Conservation (phyloP, 768 basidiomycete species). For the Chlorophyllum brunneum region DNA sequence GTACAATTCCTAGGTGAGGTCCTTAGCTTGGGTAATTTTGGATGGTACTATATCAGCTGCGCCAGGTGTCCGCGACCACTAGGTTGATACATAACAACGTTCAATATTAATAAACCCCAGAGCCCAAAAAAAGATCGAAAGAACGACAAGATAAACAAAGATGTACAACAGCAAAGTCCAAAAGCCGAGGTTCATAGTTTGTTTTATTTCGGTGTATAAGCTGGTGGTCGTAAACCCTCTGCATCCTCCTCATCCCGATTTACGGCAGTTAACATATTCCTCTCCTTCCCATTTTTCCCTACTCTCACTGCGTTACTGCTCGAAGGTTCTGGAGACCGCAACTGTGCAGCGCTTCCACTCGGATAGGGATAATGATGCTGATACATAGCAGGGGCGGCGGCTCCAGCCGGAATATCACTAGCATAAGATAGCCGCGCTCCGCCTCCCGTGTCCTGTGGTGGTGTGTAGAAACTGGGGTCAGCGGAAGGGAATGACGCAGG, state of each 20-base stretch:
- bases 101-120: no score
- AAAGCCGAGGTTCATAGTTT: no score
- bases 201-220: slow-evolving; percentile 2
- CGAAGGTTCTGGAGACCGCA: neutral
- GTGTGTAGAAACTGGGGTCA: neutral
- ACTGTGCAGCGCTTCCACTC: neutral
- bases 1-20: no score
- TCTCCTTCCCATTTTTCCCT: neutral
- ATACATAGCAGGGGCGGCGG: neutral
- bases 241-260: neutral
- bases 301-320: neutral
- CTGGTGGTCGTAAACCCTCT: neutral
- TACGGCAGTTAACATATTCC: neutral
- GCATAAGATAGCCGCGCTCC: neutral
- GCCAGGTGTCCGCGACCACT: no score
- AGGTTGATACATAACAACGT: no score
- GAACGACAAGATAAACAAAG: neutral
- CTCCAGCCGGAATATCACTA: neutral
- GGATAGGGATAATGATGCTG: neutral
- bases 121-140: no score
- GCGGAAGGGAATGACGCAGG: neutral
- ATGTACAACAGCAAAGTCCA: neutral
- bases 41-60: no score
- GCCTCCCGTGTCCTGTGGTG: neutral
- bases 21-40: no score